A percentile compares a stretch with the other conserved stretches of the same genome.
These are phyloP conservation scores for Xylaria longipes DNA, from an alignment of 495 filamentous ascomycete genomes.

Conservation along the genomic window DNA sequence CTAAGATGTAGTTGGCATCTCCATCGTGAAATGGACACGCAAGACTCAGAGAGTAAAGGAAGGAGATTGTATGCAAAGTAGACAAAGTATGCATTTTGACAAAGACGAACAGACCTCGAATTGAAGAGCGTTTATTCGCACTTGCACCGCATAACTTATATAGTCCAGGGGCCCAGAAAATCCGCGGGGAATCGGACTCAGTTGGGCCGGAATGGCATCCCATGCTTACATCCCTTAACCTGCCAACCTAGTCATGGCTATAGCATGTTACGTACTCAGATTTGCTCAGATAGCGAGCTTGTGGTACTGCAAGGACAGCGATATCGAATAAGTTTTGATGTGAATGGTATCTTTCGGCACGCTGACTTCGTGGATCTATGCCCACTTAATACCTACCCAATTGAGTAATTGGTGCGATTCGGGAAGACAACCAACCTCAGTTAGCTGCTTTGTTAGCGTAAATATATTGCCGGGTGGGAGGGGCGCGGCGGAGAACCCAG, in stretches of 20 bases:
- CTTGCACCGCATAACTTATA: background rate
- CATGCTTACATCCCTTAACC: background rate
- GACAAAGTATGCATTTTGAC: background rate
- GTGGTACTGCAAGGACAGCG: background rate
- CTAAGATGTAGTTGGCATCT: background rate
- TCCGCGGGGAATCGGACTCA: background rate
- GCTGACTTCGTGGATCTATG: background rate
- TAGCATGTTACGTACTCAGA: background rate
- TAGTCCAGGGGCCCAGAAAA: background rate
- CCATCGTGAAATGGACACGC: slow-evolving; percentile 15
- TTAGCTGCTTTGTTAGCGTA: background rate
- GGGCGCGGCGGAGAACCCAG: background rate
- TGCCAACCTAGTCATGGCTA: background rate
- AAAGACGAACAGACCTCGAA: background rate
- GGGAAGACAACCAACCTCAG: background rate
- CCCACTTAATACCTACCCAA: slow-evolving; percentile 7
- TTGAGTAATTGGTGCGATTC: slow-evolving; percentile 19
- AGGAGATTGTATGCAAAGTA: background rate
- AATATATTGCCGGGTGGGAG: background rate
- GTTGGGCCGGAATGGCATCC: background rate
- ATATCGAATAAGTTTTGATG: background rate
- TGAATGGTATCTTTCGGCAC: background rate
- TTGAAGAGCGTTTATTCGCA: background rate
- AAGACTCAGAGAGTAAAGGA: background rate
- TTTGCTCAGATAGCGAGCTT: background rate